Evolutionary conservation across 1,139 yeast genomes (phyloP), one percentile per base, ranked within the genome.

Genomic region (Pichia sp.): DNA sequence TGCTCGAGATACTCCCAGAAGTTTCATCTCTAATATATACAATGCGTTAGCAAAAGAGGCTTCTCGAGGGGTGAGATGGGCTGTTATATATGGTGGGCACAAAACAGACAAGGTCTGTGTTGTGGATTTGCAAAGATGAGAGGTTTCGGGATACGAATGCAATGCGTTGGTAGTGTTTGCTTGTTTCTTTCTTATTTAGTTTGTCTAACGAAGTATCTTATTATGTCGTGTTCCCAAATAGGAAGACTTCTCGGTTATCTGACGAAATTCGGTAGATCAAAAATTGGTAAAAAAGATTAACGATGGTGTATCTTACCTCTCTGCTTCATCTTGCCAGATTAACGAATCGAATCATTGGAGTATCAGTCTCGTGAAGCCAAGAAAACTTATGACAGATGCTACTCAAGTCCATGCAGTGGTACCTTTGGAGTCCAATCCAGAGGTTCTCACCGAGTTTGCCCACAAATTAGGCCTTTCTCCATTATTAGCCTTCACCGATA

Each of bases 391-490:
- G 21, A 5, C 47, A 22, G 26, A 26, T 4, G 16, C 19, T 4
- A n/a, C 13, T n/a, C 30, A 31, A 13, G 25, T 50, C 10, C 28
- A 54, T 2, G 56, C 81, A 1, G 91, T 89, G 41, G 84, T 89
- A 13, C 98, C 99, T 2, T 72, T 93, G 44, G 99, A 93, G 66
- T 87, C 95, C 13, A 89, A 90, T 61, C 99, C 99, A 0, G 85
- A 77, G 19, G 82, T 93, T 8, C 90, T 93, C 71, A 80, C 87
- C n/a, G 74, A 73, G 1, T 81, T 89, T 60, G 85, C 91, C 2
- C 74, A 72, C 43, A 74, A 76, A 40, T 66, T 93, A 46, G 98
- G 98, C 0, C 73, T 91, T 5, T 68, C 82, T 0, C 78, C 82
- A 0, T 67, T 78, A 3, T 73, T 84, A 25, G 76, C 74, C 47